These are phyloP conservation scores for Mycena filopes DNA, from an alignment of 768 basidiomycete genomes.

Conservation along the genomic window DNA sequence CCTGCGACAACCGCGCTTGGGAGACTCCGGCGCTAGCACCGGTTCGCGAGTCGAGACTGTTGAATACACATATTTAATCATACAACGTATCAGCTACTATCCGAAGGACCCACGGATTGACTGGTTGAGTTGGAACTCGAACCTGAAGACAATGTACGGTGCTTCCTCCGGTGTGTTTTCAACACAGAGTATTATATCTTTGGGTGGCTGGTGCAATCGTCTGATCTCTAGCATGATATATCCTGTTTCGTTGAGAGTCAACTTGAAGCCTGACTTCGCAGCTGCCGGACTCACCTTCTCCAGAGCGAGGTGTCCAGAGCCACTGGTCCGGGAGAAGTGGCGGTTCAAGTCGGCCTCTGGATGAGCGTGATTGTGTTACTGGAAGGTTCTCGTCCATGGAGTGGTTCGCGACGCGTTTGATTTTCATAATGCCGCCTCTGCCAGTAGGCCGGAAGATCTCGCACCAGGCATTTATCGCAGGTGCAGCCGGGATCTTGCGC, in stretches of 20 bases:
- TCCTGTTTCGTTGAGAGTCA: background rate
- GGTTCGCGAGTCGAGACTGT: too few species aligned
- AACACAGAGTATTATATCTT: background rate
- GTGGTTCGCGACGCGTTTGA: background rate
- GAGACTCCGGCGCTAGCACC: too few species aligned
- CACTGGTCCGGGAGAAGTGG: background rate
- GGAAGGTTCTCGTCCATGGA: background rate
- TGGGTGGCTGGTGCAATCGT: background rate
- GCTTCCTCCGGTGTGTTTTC: background rate
- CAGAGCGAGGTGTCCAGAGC: conserved; percentile 3
- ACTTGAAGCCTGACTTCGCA: too few species aligned
- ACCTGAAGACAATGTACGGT: background rate
- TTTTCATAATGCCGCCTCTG: background rate
- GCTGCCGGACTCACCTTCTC: background rate
- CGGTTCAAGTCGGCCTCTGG: background rate
- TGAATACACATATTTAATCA: background rate
- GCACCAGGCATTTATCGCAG: conserved; percentile 3
- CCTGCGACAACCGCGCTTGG: too few species aligned
- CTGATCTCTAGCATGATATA: conserved; percentile 5
- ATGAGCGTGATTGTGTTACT: conserved; percentile 1
- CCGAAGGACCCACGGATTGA: background rate
- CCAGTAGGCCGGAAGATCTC: conserved; percentile 3
- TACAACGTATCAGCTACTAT: too few species aligned
- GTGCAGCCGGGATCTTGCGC: background rate
- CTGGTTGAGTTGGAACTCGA: background rate